A percentile compares a stretch with the other conserved stretches of the same genome.
These are phyloP conservation scores for Hypholoma sublateritium DNA, from an alignment of 768 basidiomycete genomes.

Conservation along the genomic window DNA sequence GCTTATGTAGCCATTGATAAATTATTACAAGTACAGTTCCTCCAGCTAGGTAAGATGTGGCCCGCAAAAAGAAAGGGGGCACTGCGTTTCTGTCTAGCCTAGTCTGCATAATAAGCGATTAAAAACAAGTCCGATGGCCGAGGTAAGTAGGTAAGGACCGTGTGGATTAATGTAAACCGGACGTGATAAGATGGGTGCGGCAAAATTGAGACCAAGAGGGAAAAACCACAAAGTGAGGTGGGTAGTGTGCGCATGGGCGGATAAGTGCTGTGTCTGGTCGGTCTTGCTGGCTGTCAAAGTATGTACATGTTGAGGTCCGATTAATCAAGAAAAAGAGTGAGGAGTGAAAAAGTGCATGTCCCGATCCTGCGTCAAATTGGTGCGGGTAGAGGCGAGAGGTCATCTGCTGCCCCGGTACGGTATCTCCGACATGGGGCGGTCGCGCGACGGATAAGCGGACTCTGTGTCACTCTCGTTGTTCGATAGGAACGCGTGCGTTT, in stretches of 20 bases:
- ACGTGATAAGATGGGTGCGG: slow-evolving; percentile 9
- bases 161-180: slow-evolving; percentile 18
- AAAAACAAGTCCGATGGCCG: slow-evolving; percentile 21
- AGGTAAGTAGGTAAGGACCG: slow-evolving; percentile 19
- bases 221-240: slow-evolving; percentile 1
- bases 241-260: slow-evolving; percentile 5
- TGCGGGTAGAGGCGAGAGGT: slow-evolving; percentile 4
- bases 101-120: slow-evolving; percentile 5
- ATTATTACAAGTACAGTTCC: slow-evolving; percentile 6
- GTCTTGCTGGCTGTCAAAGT: neutral
- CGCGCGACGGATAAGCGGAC: slow-evolving; percentile 20
- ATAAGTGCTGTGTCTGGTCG: neutral
- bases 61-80: slow-evolving; percentile 8
- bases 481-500: slow-evolving; percentile 20
- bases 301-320: neutral
- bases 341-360: neutral
- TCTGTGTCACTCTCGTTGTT: slow-evolving; percentile 34
- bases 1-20: neutral
- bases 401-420: slow-evolving; percentile 36
- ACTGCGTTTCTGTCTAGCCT: neutral
- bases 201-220: neutral
- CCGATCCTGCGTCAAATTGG: too few relatives aligned
- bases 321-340: neutral
- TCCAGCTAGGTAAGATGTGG: neutral
- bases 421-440: slow-evolving; percentile 47